Evolutionary conservation across 805 yeast genomes (phyloP).

Genomic region (Yarrowia sp.): DNA sequence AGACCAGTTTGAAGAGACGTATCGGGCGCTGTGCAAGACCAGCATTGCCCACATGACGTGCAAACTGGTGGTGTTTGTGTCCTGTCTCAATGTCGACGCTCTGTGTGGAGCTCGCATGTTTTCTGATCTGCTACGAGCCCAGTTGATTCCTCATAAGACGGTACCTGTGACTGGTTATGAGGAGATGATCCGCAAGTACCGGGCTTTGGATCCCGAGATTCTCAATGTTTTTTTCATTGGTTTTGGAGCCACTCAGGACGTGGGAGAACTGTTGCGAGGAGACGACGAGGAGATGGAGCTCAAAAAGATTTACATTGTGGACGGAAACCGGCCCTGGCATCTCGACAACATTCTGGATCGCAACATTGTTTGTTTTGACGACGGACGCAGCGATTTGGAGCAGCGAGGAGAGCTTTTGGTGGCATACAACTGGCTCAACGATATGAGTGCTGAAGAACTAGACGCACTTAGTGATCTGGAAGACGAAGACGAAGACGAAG

Average conservation of each 20-base stretch:
- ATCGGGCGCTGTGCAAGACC: slow-evolving; percentile 62
- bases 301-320: slow-evolving; percentile 74
- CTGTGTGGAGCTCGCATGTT: slow-evolving; percentile 82
- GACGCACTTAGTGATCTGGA: slow-evolving; percentile 23
- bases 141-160: slow-evolving; percentile 79
- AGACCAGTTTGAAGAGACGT: slow-evolving; percentile 61
- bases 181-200: slow-evolving; percentile 62
- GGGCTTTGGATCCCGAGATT: slow-evolving; percentile 66
- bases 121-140: slow-evolving; percentile 66
- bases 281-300: slow-evolving; percentile 31
- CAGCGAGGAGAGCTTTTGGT: background rate
- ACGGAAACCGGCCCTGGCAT: slow-evolving; percentile 96
- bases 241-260: slow-evolving; percentile 89
- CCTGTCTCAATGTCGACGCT: slow-evolving; percentile 89
- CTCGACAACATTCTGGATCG: slow-evolving; percentile 81
- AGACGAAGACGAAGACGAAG: slow-evolving; percentile 28
- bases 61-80: slow-evolving; percentile 78
- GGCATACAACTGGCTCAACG: slow-evolving; percentile 27
- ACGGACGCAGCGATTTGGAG: slow-evolving; percentile 49
- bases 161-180: slow-evolving; percentile 91
- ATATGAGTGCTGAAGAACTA: slow-evolving; percentile 28
- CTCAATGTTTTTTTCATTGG: slow-evolving; percentile 77
- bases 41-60: slow-evolving; percentile 91
- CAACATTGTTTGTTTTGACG: slow-evolving; percentile 75
- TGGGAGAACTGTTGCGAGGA: slow-evolving; percentile 53